Conservation (phyloP, 495 filamentous ascomycete species). For the Schizothecium vesticola region DNA sequence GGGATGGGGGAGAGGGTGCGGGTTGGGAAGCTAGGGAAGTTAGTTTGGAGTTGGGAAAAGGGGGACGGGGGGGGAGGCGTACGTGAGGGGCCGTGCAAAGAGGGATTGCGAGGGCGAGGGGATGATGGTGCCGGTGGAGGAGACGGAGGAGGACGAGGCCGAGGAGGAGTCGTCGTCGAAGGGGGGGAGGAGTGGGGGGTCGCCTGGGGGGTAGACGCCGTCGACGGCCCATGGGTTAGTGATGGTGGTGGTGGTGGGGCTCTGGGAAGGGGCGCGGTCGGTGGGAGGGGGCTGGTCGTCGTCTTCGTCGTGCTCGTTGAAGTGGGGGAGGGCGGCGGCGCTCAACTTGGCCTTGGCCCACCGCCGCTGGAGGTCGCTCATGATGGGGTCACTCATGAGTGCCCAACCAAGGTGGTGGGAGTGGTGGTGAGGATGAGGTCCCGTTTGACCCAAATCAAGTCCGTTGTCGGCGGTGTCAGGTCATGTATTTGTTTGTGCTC, state of each 20-base stretch:
- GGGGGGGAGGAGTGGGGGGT: slow-evolving; percentile 35
- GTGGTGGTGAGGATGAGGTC: not conserved
- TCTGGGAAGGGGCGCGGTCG: not conserved
- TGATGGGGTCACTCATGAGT: slow-evolving; percentile 29
- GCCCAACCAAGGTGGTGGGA: no score
- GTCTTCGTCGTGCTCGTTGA: slow-evolving; percentile 51
- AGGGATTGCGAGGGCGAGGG: slow-evolving; percentile 70
- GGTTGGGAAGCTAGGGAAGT: slow-evolving; percentile 24
- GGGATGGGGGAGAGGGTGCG: slow-evolving; percentile 53
- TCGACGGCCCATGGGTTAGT: not conserved
- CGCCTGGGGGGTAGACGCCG: slow-evolving; percentile 10
- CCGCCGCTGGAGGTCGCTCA: slow-evolving; percentile 83
- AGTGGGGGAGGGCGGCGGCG: slow-evolving; percentile 33
- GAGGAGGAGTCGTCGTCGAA: slow-evolving; percentile 71
- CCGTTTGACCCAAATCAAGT: not conserved
- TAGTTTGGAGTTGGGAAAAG: not conserved
- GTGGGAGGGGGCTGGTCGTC: not conserved
- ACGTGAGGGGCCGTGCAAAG: slow-evolving; percentile 66
- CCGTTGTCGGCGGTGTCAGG: not conserved
- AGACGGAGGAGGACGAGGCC: slow-evolving; percentile 69
- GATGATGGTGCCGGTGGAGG: slow-evolving; percentile 83
- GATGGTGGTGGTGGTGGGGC: not conserved
- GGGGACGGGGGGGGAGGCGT: slow-evolving; percentile 7
- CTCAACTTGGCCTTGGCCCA: slow-evolving; percentile 77
- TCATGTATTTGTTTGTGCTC: not conserved